A percentile compares a stretch with the other conserved stretches of the same genome.
Conservation (phyloP, 345 rosid species). For the Leavenworthia alabamica region DNA sequence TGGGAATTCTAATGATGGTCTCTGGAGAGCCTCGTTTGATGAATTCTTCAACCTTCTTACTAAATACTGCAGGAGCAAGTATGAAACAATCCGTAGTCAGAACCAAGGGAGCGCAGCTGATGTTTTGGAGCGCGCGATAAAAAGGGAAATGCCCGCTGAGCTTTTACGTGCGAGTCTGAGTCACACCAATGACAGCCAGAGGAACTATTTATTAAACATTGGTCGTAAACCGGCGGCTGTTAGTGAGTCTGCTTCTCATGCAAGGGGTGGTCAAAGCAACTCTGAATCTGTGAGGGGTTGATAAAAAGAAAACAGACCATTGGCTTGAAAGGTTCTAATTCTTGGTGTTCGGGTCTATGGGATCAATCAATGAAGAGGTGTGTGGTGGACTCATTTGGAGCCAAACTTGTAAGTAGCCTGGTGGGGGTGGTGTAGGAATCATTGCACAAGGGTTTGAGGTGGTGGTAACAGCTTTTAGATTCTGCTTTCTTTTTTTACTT, state of each 20-base stretch:
- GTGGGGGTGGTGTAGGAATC: constrained; percentile 33
- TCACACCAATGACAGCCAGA: constrained; percentile 76
- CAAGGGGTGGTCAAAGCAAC: constrained; percentile 46
- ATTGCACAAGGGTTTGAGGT: constrained; percentile 25
- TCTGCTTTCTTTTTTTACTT: constrained; percentile 15
- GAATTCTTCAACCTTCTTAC: constrained; percentile 90
- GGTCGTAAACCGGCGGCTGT: constrained; percentile 55
- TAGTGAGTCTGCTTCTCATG: constrained; percentile 40
- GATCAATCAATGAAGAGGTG: constrained; percentile 12
- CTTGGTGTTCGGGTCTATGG: not conserved
- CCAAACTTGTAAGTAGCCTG: constrained; percentile 31
- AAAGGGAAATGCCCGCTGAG: constrained; percentile 93
- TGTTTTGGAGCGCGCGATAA: constrained; percentile 57
- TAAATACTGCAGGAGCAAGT: constrained; percentile 86
- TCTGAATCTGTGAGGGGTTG: constrained; percentile 76
- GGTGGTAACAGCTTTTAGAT: constrained; percentile 22
- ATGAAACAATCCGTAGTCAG: constrained; percentile 61
- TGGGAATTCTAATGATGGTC: constrained; percentile 50
- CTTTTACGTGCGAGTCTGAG: constrained; percentile 89
- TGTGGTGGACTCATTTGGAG: constrained; percentile 27
- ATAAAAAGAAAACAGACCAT: not conserved
- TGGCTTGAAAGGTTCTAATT: not conserved
- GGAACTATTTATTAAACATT: constrained; percentile 65
- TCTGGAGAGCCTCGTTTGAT: constrained; percentile 95
- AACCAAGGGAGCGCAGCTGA: constrained; percentile 42